Evolutionary conservation across 805 yeast genomes (phyloP).

Genomic region (Starmerella tilneyi): DNA sequence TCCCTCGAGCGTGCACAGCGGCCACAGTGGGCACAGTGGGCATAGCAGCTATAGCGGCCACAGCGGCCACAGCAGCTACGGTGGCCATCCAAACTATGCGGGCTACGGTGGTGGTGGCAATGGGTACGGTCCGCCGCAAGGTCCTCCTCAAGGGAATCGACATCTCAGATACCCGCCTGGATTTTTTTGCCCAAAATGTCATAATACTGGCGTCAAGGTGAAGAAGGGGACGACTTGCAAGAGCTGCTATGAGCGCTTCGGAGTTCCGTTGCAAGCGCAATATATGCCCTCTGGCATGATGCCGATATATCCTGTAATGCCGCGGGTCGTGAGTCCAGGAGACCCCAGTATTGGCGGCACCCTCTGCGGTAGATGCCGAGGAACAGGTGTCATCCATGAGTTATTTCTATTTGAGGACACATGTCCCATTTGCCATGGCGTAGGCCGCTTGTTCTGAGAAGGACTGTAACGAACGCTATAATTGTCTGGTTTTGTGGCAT

Average conservation of each 20-base stretch:
- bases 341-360: conserved; percentile 69
- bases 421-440: conserved; percentile 56
- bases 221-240: conserved; percentile 54
- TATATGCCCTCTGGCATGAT: conserved; percentile 15
- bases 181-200: conserved; percentile 54
- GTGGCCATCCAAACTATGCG: too few relatives aligned
- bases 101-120: too few relatives aligned
- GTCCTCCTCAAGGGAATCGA: conserved; percentile 13
- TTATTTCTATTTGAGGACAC: conserved; percentile 51
- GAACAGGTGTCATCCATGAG: conserved; percentile 46
- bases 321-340: conserved; percentile 51
- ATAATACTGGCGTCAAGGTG: conserved; percentile 54
- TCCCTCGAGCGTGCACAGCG: background rate
- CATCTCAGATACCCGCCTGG: conserved; percentile 53
- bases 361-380: conserved; percentile 62
- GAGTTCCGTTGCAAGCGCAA: conserved; percentile 20
- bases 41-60: background rate
- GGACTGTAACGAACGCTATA: background rate
- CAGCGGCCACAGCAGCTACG: background rate
- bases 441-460: conserved; percentile 33
- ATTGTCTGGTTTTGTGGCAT: conserved; percentile 7
- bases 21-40: background rate
- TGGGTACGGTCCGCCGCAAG: conserved; percentile 7
- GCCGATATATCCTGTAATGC: conserved; percentile 28
- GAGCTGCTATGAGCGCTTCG: conserved; percentile 54